Evolutionary conservation across 1,284 basidiomycete species (phyloP), one percentile per base, ranked within the genome.

Genomic region (Cutaneotrichosporon cavernicola): DNA sequence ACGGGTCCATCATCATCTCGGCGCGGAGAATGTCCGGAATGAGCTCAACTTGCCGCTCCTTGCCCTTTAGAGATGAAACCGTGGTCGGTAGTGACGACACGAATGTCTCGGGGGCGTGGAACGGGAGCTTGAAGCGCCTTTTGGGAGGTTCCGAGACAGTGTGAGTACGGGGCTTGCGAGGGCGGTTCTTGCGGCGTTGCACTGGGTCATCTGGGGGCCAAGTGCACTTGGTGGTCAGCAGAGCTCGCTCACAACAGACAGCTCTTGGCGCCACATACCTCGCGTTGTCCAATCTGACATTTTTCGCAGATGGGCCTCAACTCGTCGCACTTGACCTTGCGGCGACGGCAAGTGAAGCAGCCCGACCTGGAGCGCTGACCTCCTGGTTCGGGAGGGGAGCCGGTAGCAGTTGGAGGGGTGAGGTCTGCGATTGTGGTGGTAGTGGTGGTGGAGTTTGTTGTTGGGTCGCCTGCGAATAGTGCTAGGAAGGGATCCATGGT

Each of bases 241-340:
- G 40, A 43, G 32, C 52, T 34, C 50, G n/a, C n/a, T n/a, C n/a
- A n/a, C n/a, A n/a, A 9, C 10, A 51, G n/a, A 22, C 22, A 18
- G 16, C 9, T 10, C 1, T 10, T 4, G 22, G 16, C 30, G 26
- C 38, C 46, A 65, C 71, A 63, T 60, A 75, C 74, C 64, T 72
- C 70, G 34, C 74, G 65, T 14, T 63, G 62, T 43, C 72, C 73
- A 36, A 76, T 74, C 56, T 66, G 66, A 46, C 66, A 68, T 46
- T 73, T 74, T 34, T 70, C 70, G 63, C 76, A 78, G 1, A 64
- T 57, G 9, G 76, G 76, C 38, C 69, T 60, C 18, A 64, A 65
- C 65, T 79, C 76, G 55, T 76, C 73, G 57, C 77, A 79, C 61
- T 77, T 76, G 55, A 79, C 74, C 58, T 77, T 78, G 13, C 77